Evolutionary conservation across 1,284 basidiomycete species (phyloP).

Genomic region (Pseudozyma hubeiensis): DNA sequence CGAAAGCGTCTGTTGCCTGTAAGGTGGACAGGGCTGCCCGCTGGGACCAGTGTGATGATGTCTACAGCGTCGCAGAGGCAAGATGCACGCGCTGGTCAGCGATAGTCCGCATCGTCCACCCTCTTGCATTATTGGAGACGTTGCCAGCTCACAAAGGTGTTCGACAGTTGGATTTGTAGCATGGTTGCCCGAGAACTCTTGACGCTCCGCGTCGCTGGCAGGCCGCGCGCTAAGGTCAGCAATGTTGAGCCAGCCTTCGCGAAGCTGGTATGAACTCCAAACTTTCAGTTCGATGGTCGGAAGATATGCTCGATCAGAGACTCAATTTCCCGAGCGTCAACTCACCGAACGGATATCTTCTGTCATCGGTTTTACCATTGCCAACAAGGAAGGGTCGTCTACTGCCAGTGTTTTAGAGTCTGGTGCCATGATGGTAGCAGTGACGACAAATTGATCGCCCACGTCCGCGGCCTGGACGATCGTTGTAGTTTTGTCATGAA

Average conservation of each 20-base stretch:
- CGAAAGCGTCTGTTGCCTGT: neutral
- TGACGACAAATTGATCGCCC: constrained; percentile 6
- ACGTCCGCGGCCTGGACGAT: neutral
- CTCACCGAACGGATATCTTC: constrained; percentile 19
- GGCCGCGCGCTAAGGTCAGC: constrained; percentile 2
- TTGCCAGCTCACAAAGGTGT: constrained; percentile 1
- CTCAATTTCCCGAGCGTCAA: neutral
- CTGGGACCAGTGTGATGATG: constrained; percentile 8
- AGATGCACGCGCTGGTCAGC: too few relatives aligned
- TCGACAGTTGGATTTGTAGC: neutral
- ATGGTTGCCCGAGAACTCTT: too few relatives aligned
- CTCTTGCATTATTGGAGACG: neutral
- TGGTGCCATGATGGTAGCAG: neutral
- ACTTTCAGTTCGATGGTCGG: neutral
- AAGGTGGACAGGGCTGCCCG: neutral
- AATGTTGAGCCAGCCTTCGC: constrained; percentile 21
- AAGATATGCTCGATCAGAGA: too few relatives aligned
- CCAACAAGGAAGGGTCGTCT: constrained; percentile 5
- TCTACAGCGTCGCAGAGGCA: neutral
- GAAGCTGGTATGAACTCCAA: constrained; percentile 3
- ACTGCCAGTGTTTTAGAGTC: neutral
- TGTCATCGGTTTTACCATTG: constrained; percentile 5
- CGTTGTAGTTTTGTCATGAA: neutral
- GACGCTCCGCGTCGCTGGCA: neutral
- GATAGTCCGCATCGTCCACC: neutral